A percentile compares a stretch with the other conserved stretches of the same genome.
phyloP scores from a whole-genome alignment of 495 filamentous ascomycete genomes.

The Daldinia concentrica region DNA sequence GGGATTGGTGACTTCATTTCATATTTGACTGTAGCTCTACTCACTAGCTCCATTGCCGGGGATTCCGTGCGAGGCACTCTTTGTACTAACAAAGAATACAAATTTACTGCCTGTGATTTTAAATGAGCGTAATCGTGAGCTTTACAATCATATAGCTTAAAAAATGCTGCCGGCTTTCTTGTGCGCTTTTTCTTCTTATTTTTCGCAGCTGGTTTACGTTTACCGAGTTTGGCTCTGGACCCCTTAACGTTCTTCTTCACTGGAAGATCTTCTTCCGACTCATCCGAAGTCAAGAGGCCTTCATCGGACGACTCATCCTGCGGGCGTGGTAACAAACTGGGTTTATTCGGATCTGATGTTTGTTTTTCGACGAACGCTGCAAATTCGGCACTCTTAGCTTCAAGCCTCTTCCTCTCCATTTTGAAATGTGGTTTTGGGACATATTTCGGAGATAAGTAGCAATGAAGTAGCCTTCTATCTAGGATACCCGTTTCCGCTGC shows the following conservation, averaged over 20 bases:
- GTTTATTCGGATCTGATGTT: background rate
- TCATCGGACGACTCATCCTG: slow-evolving; percentile 36
- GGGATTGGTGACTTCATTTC: background rate
- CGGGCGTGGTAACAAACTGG: slow-evolving; percentile 23
- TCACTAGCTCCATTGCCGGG: slow-evolving; percentile 17
- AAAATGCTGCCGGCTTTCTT: slow-evolving; percentile 20
- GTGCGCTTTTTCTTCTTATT: slow-evolving; percentile 15
- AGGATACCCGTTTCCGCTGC: slow-evolving; percentile 23
- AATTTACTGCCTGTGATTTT: slow-evolving; percentile 19
- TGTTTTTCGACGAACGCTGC: slow-evolving; percentile 28
- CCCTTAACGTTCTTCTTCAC: background rate
- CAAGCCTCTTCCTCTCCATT: slow-evolving; percentile 34
- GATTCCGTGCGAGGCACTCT: slow-evolving; percentile 26
- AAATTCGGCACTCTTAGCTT: slow-evolving; percentile 29
- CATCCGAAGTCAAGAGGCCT: slow-evolving; percentile 14
- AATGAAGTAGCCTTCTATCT: slow-evolving; percentile 30
- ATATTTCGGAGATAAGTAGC: slow-evolving; percentile 23
- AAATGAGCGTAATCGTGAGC: slow-evolving; percentile 31
- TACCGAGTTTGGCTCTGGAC: background rate
- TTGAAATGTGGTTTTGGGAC: slow-evolving; percentile 37
- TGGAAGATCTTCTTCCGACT: background rate
- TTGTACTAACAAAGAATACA: slow-evolving; percentile 29
- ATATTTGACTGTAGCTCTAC: background rate
- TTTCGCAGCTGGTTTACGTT: slow-evolving; percentile 16
- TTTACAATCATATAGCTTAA: slow-evolving; percentile 31